phyloP scores from a whole-genome alignment of 768 basidiomycete genomes.

The Calocera cornea region DNA sequence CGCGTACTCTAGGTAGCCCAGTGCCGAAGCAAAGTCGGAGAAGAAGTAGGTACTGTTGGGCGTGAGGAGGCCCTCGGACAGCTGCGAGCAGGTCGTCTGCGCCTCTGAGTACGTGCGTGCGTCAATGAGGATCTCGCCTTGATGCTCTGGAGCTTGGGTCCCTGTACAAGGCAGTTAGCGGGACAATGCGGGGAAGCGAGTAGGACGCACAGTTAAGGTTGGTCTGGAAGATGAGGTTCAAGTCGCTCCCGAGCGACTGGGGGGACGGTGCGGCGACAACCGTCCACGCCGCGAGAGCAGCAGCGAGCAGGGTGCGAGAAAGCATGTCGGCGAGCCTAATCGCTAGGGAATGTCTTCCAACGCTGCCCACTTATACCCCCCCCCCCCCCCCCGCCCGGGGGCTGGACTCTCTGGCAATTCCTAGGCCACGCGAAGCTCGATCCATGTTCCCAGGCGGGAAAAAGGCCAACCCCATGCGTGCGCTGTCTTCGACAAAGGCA shows the following conservation, averaged over 20 bases:
- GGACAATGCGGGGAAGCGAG: not conserved
- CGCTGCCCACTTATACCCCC: too few relatives aligned
- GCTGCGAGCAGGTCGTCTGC: conserved; percentile 4
- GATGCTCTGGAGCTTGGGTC: conserved; percentile 12
- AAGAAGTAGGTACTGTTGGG: conserved; percentile 5
- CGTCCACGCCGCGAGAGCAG: not conserved
- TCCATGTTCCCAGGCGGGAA: too few relatives aligned
- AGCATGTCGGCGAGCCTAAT: too few relatives aligned
- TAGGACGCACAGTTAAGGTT: conserved; percentile 22
- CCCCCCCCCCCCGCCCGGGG: too few relatives aligned
- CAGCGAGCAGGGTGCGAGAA: not conserved
- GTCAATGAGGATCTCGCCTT: conserved; percentile 9
- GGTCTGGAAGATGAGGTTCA: conserved; percentile 26
- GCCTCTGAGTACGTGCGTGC: conserved; percentile 7
- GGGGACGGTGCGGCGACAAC: not conserved
- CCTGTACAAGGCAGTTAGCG: not conserved
- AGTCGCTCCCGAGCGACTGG: conserved; percentile 1
- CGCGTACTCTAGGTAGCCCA: conserved; percentile 2
- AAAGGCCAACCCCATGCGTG: too few relatives aligned
- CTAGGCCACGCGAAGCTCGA: too few relatives aligned
- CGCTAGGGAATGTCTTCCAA: too few relatives aligned
- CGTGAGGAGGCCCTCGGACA: conserved; percentile 8
- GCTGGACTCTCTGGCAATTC: too few relatives aligned
- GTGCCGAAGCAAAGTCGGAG: conserved; percentile 1
- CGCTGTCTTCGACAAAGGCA: too few relatives aligned